Evolutionary conservation across 495 filamentous ascomycete species (phyloP).

Genomic region (Halenospora varia): DNA sequence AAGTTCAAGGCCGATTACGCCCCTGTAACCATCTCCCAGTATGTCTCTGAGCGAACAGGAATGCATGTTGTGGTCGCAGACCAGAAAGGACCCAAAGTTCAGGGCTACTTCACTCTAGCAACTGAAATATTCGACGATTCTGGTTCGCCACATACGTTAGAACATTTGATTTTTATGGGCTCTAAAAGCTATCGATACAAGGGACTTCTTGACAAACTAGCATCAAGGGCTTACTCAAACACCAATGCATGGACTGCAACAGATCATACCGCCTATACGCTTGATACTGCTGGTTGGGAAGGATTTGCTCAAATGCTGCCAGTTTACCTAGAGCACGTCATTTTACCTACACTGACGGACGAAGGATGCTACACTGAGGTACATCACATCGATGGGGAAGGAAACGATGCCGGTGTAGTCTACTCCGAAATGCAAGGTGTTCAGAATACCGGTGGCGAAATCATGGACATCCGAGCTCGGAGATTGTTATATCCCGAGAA

Average conservation of each 20-base stretch:
- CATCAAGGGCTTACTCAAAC: conserved; percentile 83
- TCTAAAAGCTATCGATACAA: conserved; percentile 93
- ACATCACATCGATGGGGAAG: conserved; percentile 87
- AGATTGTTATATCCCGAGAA: conserved; percentile 83
- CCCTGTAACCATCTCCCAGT: conserved; percentile 78
- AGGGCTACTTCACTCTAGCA: conserved; percentile 90
- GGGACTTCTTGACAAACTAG: conserved; percentile 88
- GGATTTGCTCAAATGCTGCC: conserved; percentile 93
- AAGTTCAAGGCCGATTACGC: conserved; percentile 87
- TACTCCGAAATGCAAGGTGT: conserved; percentile 99
- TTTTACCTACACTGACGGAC: conserved; percentile 88
- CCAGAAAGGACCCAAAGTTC: conserved; percentile 86
- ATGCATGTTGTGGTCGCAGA: conserved; percentile 93
- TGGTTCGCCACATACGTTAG: conserved; percentile 90
- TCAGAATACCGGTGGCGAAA: conserved; percentile 74
- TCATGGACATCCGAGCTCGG: conserved; percentile 77
- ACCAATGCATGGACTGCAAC: conserved; percentile 97
- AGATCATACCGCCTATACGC: conserved; percentile 94
- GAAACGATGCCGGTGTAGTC: conserved; percentile 94
- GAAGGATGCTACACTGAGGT: conserved; percentile 93
- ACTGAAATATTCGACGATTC: conserved; percentile 98
- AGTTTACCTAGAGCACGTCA: conserved; percentile 91
- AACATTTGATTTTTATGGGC: conserved; percentile 97
- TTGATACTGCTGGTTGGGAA: conserved; percentile 94
- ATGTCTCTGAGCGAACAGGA: conserved; percentile 73